Percentiles rank a stretch among this genome's conserved stretches.
phyloP scores from a whole-genome alignment of 768 basidiomycete genomes.

The Russula dissimulans region DNA sequence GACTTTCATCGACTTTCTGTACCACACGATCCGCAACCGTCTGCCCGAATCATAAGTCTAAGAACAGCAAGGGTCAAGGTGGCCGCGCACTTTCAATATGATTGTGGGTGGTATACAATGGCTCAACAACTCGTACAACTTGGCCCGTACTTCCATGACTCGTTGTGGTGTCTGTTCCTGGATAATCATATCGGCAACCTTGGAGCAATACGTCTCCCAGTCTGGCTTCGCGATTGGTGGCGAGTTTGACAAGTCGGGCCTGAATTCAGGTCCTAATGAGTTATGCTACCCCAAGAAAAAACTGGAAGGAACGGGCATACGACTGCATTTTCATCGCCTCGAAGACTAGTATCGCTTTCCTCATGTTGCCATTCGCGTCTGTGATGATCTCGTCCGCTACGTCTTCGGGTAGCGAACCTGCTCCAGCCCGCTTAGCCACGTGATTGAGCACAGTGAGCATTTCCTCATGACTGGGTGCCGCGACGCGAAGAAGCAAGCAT shows the following conservation, averaged over 20 bases:
- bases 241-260: slow-evolving; percentile 74
- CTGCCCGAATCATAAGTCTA: slow-evolving; percentile 32
- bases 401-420: slow-evolving; percentile 65
- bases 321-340: slow-evolving; percentile 97
- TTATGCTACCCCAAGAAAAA: background rate
- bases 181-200: slow-evolving; percentile 84
- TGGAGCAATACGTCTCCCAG: slow-evolving; percentile 95
- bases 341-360: slow-evolving; percentile 89
- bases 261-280: slow-evolving; percentile 24
- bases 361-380: slow-evolving; percentile 81
- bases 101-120: slow-evolving; percentile 95
- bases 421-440: slow-evolving; percentile 72
- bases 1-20: slow-evolving; percentile 76
- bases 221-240: slow-evolving; percentile 92
- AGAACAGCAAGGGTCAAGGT: background rate
- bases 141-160: slow-evolving; percentile 86
- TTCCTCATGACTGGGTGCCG: slow-evolving; percentile 73
- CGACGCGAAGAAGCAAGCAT: slow-evolving; percentile 88
- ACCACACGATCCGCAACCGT: slow-evolving; percentile 86
- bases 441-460: slow-evolving; percentile 62
- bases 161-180: slow-evolving; percentile 82
- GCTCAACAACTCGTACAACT: slow-evolving; percentile 89
- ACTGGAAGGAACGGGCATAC: slow-evolving; percentile 35
- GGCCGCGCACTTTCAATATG: slow-evolving; percentile 66
- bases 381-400: slow-evolving; percentile 67